Percentiles rank a stretch among this genome's conserved stretches.
These are phyloP conservation scores for Crithidia brevicula DNA, from an alignment of 208 protist species.

Conservation along the genomic window DNA sequence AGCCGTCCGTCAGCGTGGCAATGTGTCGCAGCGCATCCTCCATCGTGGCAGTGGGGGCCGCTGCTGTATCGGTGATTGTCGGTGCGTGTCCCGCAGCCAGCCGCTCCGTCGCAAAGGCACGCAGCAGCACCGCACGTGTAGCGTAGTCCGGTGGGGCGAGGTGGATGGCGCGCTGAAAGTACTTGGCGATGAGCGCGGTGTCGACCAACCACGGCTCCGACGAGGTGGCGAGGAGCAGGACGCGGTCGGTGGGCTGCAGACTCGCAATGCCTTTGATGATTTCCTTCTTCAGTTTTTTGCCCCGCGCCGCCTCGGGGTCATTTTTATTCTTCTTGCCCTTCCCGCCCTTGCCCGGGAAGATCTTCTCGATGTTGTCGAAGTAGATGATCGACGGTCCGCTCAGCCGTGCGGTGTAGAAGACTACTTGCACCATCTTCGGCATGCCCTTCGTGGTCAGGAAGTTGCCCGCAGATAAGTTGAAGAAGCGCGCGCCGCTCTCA, in stretches of 20 bases:
- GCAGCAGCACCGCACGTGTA: slow-evolving; percentile 77
- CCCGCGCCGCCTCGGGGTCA: slow-evolving; percentile 63
- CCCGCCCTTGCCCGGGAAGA: slow-evolving; percentile 69
- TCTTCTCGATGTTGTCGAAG: slow-evolving; percentile 91
- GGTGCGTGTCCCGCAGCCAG: slow-evolving; percentile 13
- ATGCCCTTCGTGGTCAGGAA: slow-evolving; percentile 74
- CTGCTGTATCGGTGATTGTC: slow-evolving; percentile 15
- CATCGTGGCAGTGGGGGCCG: slow-evolving; percentile 15
- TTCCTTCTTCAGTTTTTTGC: slow-evolving; percentile 93
- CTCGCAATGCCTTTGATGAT: slow-evolving; percentile 76
- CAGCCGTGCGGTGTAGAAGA: slow-evolving; percentile 92
- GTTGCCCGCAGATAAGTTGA: slow-evolving; percentile 92
- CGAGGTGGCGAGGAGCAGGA: slow-evolving; percentile 87
- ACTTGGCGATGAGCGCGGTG: slow-evolving; percentile 47
- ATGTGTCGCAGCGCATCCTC: slow-evolving; percentile 63
- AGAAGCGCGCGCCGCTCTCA: slow-evolving; percentile 89
- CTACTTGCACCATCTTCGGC: slow-evolving; percentile 79
- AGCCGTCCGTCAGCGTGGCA: slow-evolving; percentile 76
- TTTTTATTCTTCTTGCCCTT: slow-evolving; percentile 67
- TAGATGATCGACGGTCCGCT: slow-evolving; percentile 93
- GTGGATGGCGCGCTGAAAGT: slow-evolving; percentile 82
- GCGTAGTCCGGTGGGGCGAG: slow-evolving; percentile 89
- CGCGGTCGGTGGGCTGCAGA: slow-evolving; percentile 88
- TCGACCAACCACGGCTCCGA: slow-evolving; percentile 81
- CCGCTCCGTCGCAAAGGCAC: slow-evolving; percentile 43